Percentiles rank a stretch among this genome's conserved stretches.
Evolutionary conservation across 208 protist species (phyloP).

Genomic region (Novymonas esmeraldas): DNA sequence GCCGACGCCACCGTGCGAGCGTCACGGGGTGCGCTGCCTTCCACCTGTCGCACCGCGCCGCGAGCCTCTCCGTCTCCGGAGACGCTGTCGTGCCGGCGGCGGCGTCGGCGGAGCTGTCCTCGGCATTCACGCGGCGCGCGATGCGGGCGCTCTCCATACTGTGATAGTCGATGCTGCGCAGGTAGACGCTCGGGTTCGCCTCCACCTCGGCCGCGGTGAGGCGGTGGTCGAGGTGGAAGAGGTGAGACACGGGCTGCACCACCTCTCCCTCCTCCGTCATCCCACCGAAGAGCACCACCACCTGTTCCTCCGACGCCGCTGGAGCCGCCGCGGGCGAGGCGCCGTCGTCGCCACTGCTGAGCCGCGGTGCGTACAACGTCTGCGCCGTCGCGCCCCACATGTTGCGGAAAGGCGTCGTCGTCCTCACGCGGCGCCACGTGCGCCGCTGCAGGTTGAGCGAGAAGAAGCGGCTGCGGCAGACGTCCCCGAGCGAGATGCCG

Average conservation of each 20-base stretch:
- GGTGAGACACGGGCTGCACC: slow-evolving; percentile 37
- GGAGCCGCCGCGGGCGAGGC: no score
- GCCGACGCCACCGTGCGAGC: slow-evolving; percentile 21
- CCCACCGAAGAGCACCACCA: slow-evolving; percentile 75
- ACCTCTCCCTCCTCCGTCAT: slow-evolving; percentile 36
- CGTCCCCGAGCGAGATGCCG: slow-evolving; percentile 35
- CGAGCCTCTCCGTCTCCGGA: slow-evolving; percentile 1
- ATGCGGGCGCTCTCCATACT: slow-evolving; percentile 8
- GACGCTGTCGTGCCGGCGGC: neutral
- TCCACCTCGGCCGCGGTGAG: slow-evolving; percentile 30
- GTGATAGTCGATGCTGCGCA: slow-evolving; percentile 28
- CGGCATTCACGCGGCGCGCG: slow-evolving; percentile 1
- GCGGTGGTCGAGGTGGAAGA: slow-evolving; percentile 45
- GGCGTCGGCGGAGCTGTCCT: neutral
- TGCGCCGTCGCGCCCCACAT: slow-evolving; percentile 63
- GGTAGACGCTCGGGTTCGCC: slow-evolving; percentile 17
- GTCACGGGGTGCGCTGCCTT: slow-evolving; percentile 11
- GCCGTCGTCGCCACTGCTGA: no score
- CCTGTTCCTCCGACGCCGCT: slow-evolving; percentile 57
- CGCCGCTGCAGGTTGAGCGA: slow-evolving; percentile 41
- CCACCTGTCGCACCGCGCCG: slow-evolving; percentile 15
- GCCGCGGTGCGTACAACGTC: slow-evolving; percentile 38
- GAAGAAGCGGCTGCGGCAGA: slow-evolving; percentile 28
- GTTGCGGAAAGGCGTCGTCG: slow-evolving; percentile 17
- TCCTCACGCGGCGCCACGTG: slow-evolving; percentile 35